Percentiles rank a stretch among this genome's conserved stretches.
These are phyloP conservation scores for Kwoniella heveanensis DNA, from an alignment of 768 basidiomycete genomes.

Conservation along the genomic window DNA sequence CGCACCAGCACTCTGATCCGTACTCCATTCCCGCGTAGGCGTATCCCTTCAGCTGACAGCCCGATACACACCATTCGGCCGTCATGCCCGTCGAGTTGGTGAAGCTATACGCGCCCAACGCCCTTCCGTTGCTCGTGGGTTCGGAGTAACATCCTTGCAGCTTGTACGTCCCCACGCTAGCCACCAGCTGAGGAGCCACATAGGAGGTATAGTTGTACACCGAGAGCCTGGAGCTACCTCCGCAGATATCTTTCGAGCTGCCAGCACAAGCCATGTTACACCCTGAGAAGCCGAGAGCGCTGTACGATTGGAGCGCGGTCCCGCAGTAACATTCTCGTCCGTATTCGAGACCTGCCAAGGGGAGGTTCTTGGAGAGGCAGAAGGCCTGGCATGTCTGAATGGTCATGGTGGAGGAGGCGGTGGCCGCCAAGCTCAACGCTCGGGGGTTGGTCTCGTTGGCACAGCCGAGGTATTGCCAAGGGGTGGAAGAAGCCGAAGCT, in stretches of 20 bases:
- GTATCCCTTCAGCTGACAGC: constrained; percentile 64
- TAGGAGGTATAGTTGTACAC: constrained; percentile 31
- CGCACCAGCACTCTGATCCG: constrained; percentile 61
- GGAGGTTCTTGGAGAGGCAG: constrained; percentile 31
- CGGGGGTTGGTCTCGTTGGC: constrained; percentile 33
- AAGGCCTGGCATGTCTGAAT: constrained; percentile 22
- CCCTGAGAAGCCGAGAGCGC: constrained; percentile 18
- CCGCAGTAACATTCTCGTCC: constrained; percentile 43
- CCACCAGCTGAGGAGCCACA: constrained; percentile 10
- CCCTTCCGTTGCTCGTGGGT: background rate
- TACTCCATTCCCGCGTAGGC: constrained; percentile 73
- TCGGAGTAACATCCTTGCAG: constrained; percentile 22
- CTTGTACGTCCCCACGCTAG: constrained; percentile 24
- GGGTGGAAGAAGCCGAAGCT: constrained; percentile 10
- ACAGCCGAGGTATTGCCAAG: constrained; percentile 27
- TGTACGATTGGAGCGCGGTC: constrained; percentile 27
- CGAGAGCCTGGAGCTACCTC: constrained; percentile 27
- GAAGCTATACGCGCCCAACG: constrained; percentile 10
- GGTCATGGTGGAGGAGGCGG: constrained; percentile 31
- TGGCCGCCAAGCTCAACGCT: constrained; percentile 34
- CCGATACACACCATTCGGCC: constrained; percentile 63
- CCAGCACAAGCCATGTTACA: constrained; percentile 32
- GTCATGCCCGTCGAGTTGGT: constrained; percentile 19
- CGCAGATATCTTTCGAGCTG: constrained; percentile 24
- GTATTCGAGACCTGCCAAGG: constrained; percentile 27